Percentiles rank a stretch among this genome's conserved stretches.
Evolutionary conservation across 1,284 basidiomycete genomes (phyloP).

Genomic region (Coniophora puteana): DNA sequence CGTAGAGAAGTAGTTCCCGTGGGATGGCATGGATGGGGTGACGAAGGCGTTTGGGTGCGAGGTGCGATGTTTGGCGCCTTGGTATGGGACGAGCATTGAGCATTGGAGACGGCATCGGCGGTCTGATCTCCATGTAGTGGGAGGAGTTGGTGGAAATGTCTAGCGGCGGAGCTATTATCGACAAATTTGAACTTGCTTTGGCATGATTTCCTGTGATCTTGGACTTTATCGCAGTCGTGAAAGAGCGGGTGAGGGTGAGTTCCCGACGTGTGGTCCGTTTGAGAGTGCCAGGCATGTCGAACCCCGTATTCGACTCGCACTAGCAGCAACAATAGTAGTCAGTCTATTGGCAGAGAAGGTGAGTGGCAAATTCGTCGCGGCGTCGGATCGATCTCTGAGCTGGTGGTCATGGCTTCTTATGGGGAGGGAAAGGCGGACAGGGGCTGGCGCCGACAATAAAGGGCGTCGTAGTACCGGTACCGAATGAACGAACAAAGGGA

Average conservation of each 20-base stretch:
- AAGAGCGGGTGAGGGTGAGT: conserved; percentile 30
- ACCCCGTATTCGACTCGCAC: no score
- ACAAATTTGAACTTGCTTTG: background rate
- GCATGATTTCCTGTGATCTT: conserved; percentile 19
- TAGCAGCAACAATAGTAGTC: no score
- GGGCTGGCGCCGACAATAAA: no score
- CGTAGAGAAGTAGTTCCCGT: conserved; percentile 54
- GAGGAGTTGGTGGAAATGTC: conserved; percentile 12
- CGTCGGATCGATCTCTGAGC: no score
- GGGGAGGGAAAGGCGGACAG: background rate
- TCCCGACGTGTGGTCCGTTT: conserved; percentile 34
- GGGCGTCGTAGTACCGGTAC: no score
- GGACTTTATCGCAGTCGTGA: conserved; percentile 32
- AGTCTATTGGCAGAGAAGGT: no score
- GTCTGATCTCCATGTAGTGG: conserved; percentile 19
- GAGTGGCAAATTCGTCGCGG: no score
- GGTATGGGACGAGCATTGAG: conserved; percentile 8
- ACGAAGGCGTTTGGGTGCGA: conserved; percentile 13
- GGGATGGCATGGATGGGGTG: conserved; percentile 56
- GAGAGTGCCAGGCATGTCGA: conserved; percentile 31
- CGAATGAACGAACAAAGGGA: no score
- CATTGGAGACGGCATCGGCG: conserved; percentile 15
- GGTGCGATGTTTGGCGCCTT: conserved; percentile 7
- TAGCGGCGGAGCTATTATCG: background rate
- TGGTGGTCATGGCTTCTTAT: no score